Evolutionary conservation across 2,329 filamentous ascomycete species (phyloP).

Genomic region (Tolypocladium pustulatum): DNA sequence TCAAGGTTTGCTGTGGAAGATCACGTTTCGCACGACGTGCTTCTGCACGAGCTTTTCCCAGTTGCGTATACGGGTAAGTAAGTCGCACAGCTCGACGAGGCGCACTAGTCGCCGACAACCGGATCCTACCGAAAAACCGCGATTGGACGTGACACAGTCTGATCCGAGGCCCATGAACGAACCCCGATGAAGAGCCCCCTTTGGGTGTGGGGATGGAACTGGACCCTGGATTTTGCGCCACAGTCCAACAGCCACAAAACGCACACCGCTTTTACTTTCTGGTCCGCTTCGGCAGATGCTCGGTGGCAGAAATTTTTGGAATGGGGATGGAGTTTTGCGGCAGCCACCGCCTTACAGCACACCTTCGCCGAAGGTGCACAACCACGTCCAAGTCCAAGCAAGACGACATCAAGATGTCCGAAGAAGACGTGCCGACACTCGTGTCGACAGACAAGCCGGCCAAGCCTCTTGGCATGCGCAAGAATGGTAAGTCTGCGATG

Average conservation of each 20-base stretch:
- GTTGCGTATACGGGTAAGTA: too few species aligned
- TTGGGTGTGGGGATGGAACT: not conserved
- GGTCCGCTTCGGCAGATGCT: not conserved
- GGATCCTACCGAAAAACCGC: not conserved
- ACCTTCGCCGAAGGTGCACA: not conserved
- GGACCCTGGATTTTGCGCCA: not conserved
- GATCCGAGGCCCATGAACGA: not conserved
- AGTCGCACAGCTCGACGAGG: not conserved
- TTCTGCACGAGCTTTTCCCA: not conserved
- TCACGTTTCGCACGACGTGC: not conserved
- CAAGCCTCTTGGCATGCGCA: slow-evolving; percentile 57
- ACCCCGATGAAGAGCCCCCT: not conserved
- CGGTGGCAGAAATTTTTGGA: not conserved
- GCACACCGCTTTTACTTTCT: not conserved
- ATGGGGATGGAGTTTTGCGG: not conserved
- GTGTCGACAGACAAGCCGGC: slow-evolving; percentile 18
- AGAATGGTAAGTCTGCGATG: slow-evolving; percentile 56
- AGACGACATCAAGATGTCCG: slow-evolving; percentile 17
- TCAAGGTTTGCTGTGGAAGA: not conserved
- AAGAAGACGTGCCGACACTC: not conserved
- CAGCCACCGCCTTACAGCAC: not conserved
- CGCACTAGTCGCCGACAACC: not conserved
- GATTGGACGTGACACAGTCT: not conserved
- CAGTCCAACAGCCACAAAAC: not conserved
- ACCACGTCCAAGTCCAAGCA: slow-evolving; percentile 31